Evolutionary conservation across 2,329 filamentous ascomycete genomes (phyloP), one percentile per base, ranked within the genome.

Genomic region (Sporothrix luriei): DNA sequence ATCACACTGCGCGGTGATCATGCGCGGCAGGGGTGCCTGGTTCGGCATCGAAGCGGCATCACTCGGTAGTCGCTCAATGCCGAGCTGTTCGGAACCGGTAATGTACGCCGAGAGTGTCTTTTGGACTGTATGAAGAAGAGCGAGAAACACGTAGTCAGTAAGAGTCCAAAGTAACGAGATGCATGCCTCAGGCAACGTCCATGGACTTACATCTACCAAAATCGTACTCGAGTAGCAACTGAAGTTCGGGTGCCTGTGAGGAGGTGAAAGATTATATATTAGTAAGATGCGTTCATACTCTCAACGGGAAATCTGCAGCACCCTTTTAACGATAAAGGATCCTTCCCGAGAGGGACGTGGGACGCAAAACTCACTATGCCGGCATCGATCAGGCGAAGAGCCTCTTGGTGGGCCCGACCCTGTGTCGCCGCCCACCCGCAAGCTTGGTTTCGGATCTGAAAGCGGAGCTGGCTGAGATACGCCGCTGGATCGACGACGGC

Each of bases 1-100:
- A 24, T 74, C 73, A 21, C 71, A 72, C 61, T 74, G 72, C 0
- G 69, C 73, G 0, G 73, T 74, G 55, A 74, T 61, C 33, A 74
- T 69, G 33, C 73, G 73, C 1, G 73, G 73, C 38, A 74, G 54
- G 1, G 73, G 72, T 1, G 43, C 24, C 21, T 62, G 26, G 29
- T 49, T 33, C 3, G 69, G 55, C 51, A 72, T 51, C 4, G 69
- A 49, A 6, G 51, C 13, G 5, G 66, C 29, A 13, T 69, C 65
- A 2, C 11, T 26, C 0, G 73, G 71, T 5, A 74, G 43, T 10
- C 40, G 38, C 26, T 54, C 16, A 14, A 71, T 72, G 24, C 69
- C 69, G 11, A 72, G 71, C 3, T 43, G 48, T 4, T 7, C 48
- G 5, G 52, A 21, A 2, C 70, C 59, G 1, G 59, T 66, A 11